Conservation (phyloP, 345 rosid species). For the Draba incana region DNA sequence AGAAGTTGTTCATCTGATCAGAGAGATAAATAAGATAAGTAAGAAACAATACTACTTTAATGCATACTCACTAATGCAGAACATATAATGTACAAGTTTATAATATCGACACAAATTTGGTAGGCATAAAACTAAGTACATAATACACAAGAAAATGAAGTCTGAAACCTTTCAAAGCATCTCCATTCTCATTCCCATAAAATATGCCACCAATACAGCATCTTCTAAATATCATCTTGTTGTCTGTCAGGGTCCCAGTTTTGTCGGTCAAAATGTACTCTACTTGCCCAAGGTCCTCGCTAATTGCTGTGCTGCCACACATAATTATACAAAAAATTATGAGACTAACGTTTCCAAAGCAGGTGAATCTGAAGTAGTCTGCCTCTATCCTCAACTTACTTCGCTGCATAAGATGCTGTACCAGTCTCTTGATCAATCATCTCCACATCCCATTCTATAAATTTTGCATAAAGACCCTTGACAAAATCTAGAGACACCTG, state of each 20-base stretch:
- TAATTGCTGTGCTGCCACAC: constrained; percentile 98
- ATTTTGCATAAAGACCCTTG: constrained; percentile 92
- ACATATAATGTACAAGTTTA: not conserved
- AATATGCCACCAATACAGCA: constrained; percentile 84
- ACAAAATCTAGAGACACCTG: constrained; percentile 98
- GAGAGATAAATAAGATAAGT: constrained; percentile 21
- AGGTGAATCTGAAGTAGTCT: constrained; percentile 24
- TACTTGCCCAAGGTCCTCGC: constrained; percentile 99
- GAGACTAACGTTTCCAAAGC: constrained; percentile 1
- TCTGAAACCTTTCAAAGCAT: constrained; percentile 85
- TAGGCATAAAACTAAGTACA: constrained; percentile 1
- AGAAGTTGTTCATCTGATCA: constrained; percentile 67
- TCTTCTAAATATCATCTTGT: constrained; percentile 94
- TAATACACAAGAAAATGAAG: not conserved
- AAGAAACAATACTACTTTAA: constrained; percentile 23
- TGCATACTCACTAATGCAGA: constrained; percentile 29
- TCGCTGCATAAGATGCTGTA: constrained; percentile 82
- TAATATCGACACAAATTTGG: constrained; percentile 19
- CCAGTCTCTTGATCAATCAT: constrained; percentile 88
- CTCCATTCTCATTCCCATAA: constrained; percentile 87
- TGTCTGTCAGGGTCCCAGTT: constrained; percentile 98
- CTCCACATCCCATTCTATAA: constrained; percentile 87
- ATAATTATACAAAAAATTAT: too few species aligned
- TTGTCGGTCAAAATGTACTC: constrained; percentile 98
- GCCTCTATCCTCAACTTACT: constrained; percentile 59